Percentiles rank a stretch among this genome's conserved stretches.
phyloP scores from a whole-genome alignment of 2,329 filamentous ascomycete genomes.

The Nothomitra cinnamomea region DNA sequence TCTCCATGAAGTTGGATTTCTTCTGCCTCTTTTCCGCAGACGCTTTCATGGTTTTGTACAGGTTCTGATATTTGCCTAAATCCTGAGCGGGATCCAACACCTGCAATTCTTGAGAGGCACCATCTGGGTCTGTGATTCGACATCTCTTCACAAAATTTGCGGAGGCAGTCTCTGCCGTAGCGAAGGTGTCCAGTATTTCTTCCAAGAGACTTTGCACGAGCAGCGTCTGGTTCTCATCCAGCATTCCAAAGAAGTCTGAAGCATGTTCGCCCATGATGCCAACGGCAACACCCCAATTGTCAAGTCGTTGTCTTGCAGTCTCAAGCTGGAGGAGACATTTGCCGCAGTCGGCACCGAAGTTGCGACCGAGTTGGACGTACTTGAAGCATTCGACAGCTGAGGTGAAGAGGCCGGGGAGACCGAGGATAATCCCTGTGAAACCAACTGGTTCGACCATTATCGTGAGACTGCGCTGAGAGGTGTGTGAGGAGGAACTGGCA shows the following conservation, averaged over 20 bases:
- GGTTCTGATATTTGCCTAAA: neutral
- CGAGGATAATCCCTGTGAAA: neutral
- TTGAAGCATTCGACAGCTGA: neutral
- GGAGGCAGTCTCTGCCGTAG: neutral
- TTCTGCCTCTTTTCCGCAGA: neutral
- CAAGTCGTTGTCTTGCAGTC: neutral
- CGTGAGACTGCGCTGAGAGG: too few relatives aligned
- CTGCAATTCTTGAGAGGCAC: neutral
- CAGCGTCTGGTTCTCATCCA: neutral
- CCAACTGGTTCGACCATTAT: neutral
- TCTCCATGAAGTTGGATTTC: neutral
- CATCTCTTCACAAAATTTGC: neutral
- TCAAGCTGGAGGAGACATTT: neutral
- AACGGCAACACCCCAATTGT: neutral
- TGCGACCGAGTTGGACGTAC: neutral
- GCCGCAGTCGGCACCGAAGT: neutral
- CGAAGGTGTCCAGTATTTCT: neutral
- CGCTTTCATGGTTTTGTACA: neutral
- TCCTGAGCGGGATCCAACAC: neutral
- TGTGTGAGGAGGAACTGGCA: too few relatives aligned
- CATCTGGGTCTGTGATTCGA: neutral
- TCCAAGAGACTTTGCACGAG: too few relatives aligned
- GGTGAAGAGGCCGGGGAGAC: neutral
- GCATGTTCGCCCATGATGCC: neutral
- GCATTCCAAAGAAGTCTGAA: neutral